Percentiles rank a stretch among this genome's conserved stretches.
Evolutionary conservation across 1,284 basidiomycete species (phyloP).

Genomic region (Irpex sp.): DNA sequence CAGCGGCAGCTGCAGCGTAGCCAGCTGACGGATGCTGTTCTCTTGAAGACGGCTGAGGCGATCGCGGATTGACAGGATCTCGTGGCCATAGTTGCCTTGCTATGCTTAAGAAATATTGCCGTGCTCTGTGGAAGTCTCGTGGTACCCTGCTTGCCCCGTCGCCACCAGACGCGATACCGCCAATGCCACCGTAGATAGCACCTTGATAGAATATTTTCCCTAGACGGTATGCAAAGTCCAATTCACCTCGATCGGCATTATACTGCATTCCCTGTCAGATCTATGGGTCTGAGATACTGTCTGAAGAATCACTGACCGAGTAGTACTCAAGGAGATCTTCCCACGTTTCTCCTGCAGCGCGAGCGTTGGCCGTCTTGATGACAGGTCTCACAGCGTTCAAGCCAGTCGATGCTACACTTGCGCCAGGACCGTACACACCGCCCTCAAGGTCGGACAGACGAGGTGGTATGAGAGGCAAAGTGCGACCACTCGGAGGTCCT

Average conservation of each 20-base stretch:
- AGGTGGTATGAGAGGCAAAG: conserved; percentile 78
- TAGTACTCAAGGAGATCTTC: conserved; percentile 91
- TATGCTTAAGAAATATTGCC: conserved; percentile 77
- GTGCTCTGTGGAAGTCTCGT: conserved; percentile 69
- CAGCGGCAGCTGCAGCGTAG: conserved; percentile 75
- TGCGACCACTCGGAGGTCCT: conserved; percentile 89
- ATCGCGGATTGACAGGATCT: conserved; percentile 55
- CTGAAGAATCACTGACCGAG: conserved; percentile 42
- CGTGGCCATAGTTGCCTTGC: conserved; percentile 80
- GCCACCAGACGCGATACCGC: conserved; percentile 79
- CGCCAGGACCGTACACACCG: conserved; percentile 90
- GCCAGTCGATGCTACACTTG: conserved; percentile 86
- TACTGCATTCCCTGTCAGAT: conserved; percentile 45
- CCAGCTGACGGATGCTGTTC: conserved; percentile 56
- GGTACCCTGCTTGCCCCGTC: conserved; percentile 82
- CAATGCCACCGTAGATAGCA: conserved; percentile 68
- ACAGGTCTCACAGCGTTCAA: conserved; percentile 65
- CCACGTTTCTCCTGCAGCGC: conserved; percentile 85
- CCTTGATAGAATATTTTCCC: conserved; percentile 95
- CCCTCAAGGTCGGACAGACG: conserved; percentile 87
- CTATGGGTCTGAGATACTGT: conserved; percentile 4
- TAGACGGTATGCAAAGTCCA: conserved; percentile 79
- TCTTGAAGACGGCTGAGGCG: conserved; percentile 31
- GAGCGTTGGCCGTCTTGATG: conserved; percentile 78
- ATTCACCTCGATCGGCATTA: conserved; percentile 86